Percentiles rank a stretch among this genome's conserved stretches.
phyloP scores from a whole-genome alignment of 208 protist genomes.

The Crithidia brevicula region DNA sequence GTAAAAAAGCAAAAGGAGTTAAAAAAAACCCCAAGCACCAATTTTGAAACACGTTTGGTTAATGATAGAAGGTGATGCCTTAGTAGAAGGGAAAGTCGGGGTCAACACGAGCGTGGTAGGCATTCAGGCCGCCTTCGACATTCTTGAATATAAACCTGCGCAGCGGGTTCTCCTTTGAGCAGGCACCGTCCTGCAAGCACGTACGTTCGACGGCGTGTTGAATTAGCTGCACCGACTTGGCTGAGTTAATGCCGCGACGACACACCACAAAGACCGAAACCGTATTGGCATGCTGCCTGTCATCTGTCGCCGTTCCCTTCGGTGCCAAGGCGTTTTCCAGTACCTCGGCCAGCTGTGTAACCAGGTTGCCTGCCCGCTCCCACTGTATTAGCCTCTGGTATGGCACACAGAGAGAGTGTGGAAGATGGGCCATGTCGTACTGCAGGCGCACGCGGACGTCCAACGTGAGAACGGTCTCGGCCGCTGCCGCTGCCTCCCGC shows the following conservation, averaged over 20 bases:
- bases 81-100: constrained; percentile 76
- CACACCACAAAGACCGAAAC: constrained; percentile 65
- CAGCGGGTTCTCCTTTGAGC: constrained; percentile 8
- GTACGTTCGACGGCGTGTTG: no score
- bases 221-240: constrained; percentile 56
- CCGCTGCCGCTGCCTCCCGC: not conserved
- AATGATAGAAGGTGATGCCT: not conserved
- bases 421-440: constrained; percentile 88
- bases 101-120: constrained; percentile 64
- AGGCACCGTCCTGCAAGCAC: no score
- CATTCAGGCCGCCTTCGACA: constrained; percentile 87
- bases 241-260: constrained; percentile 81
- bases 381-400: constrained; percentile 59
- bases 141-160: constrained; percentile 41
- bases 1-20: not conserved
- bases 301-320: not conserved
- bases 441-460: constrained; percentile 79
- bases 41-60: no score
- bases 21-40: no score
- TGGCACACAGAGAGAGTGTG: constrained; percentile 53
- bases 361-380: constrained; percentile 18
- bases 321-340: constrained; percentile 10
- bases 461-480: constrained; percentile 18
- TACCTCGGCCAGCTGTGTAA: constrained; percentile 5
- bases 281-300: no score